Conservation (phyloP, 352 stramenopile species). For the Phytophthora tubulina region DNA sequence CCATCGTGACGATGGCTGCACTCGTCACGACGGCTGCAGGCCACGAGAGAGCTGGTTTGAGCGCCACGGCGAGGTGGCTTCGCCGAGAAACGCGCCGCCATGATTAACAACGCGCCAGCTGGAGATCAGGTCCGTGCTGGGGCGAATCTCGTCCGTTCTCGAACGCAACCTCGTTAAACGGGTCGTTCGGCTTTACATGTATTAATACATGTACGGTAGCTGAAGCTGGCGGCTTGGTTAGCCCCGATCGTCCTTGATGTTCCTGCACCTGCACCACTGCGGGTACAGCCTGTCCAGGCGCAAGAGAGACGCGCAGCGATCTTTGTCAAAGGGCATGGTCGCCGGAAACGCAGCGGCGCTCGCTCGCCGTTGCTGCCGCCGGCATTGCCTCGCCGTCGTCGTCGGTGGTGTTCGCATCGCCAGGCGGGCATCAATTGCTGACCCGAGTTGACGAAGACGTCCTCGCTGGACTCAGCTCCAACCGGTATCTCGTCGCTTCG, state of each 20-base stretch:
- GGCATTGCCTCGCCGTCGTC: no score
- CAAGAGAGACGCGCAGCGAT: constrained; percentile 25
- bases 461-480: neutral
- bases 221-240: no score
- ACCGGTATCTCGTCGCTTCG: neutral
- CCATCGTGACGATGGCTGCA: no score
- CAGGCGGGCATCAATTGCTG: neutral
- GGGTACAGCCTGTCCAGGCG: neutral
- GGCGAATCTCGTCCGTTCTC: constrained; percentile 25
- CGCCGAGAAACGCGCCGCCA: constrained; percentile 23
- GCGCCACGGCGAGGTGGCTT: neutral
- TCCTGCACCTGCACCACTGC: no score
- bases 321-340: neutral
- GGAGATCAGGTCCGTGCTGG: constrained; percentile 22
- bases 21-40: no score
- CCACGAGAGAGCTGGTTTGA: neutral
- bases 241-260: no score
- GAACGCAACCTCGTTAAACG: no score
- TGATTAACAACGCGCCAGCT: constrained; percentile 25
- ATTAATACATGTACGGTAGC: no score
- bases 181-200: no score
- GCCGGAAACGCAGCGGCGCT: neutral
- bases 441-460: neutral
- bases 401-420: no score
- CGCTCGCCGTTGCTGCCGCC: no score